Base-by-base conservation (phyloP, 305 asterid genomes). In the Fraxinus nigra region DNA sequence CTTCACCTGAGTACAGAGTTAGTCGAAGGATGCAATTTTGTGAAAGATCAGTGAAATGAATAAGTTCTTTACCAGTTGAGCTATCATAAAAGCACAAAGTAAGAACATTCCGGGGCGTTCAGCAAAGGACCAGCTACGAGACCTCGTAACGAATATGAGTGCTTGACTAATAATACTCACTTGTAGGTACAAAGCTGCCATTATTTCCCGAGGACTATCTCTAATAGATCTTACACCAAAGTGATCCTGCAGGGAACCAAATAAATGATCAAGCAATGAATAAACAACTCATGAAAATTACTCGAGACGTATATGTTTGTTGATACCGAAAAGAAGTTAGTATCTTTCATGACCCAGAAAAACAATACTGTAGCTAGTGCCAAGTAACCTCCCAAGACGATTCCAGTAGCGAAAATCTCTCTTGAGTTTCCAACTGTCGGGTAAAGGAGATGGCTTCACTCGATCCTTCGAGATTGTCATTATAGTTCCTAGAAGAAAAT, bases 131-230 rank as follows among this genome's bases (percentile, higher is more conserved):
- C 98, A 94, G 85, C 98, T 88, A 11, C 97, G 90, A 0, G 98
- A 93, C 86, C 97, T 89, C 30, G 98, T 94, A 46, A 94, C 97
- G 33, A 94, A 94, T 35, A 94, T 94, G 76, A 94, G 91, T 3
- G 97, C 98, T 82, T 92, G 97, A 78, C 98, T 94, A 72, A 93
- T 89, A 56, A 91, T 90, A 82, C 97, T 94, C 88, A 94, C 97
- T 91, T 93, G 97, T 59, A 94, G 90, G 86, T 94, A 93, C 10
- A 93, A 59, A 32, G 91, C 97, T 34, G 96, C 90, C 93, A 83
- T 90, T 72, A 85, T 87, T 80, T 88, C 89, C 48, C 76, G 84
- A 11, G 90, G 90, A 77, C 80, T 88, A 22, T 88, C 16, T 83
- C 86, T 88, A 32, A 89, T 22, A 0, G 89, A 72, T 75, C 92